Conservation (phyloP, 2,329 filamentous ascomycete species). For the Neonectria hederae region DNA sequence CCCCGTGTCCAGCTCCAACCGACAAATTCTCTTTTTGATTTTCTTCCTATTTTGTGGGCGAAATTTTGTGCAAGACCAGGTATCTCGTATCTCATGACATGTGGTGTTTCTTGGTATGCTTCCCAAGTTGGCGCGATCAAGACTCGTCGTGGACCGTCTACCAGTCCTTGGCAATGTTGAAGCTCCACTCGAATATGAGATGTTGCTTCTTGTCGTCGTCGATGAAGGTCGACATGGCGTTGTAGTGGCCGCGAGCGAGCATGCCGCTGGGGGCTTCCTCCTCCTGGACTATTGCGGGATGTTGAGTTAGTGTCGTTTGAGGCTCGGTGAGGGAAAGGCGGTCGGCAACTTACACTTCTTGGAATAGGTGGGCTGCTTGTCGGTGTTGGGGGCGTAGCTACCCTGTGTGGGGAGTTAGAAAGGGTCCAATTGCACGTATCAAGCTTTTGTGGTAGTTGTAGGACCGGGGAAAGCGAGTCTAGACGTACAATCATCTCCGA, state of each 20-base stretch:
- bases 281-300: conserved; percentile 72
- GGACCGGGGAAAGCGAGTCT: neutral
- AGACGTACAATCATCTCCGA: conserved; percentile 93
- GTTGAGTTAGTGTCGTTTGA: conserved; percentile 4
- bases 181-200: conserved; percentile 93
- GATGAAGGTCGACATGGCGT: conserved; percentile 87
- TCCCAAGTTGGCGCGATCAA: conserved; percentile 19
- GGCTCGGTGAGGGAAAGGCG: neutral
- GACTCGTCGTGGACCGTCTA: conserved; percentile 49
- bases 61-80: conserved; percentile 34
- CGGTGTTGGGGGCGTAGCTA: conserved; percentile 92
- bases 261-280: conserved; percentile 94
- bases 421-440: neutral
- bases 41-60: conserved; percentile 3
- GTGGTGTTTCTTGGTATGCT: conserved; percentile 28
- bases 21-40: conserved; percentile 20
- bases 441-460: too few species aligned
- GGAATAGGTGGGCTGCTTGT: conserved; percentile 83
- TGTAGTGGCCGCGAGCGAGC: conserved; percentile 89
- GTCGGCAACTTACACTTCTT: conserved; percentile 81
- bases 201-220: conserved; percentile 95
- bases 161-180: conserved; percentile 98
- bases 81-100: conserved; percentile 45
- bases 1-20: conserved; percentile 24
- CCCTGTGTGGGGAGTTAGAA: conserved; percentile 64